Evolutionary conservation across 768 basidiomycete species (phyloP).

Genomic region (Termitomyces sp.): DNA sequence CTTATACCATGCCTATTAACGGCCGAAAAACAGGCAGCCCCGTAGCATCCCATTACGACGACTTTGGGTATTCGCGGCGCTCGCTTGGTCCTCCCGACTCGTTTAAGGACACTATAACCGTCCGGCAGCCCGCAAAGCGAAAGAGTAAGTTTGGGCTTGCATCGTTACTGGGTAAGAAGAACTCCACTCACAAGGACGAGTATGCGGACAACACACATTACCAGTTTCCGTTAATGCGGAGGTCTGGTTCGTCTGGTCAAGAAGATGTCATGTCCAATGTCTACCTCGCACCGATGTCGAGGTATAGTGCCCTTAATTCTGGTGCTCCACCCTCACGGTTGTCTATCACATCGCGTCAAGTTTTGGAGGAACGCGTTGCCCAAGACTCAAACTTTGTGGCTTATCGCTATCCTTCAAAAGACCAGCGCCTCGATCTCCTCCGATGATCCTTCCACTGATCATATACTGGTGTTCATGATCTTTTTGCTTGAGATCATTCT

Average conservation of each 20-base stretch:
- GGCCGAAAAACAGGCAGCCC: slow-evolving; percentile 31
- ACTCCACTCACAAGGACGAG: slow-evolving; percentile 30
- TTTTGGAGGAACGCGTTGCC: slow-evolving; percentile 76
- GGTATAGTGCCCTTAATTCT: slow-evolving; percentile 46
- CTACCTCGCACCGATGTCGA: slow-evolving; percentile 48
- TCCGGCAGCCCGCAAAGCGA: slow-evolving; percentile 44
- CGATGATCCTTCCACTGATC: slow-evolving; percentile 28
- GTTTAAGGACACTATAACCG: slow-evolving; percentile 24
- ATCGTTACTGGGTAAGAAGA: slow-evolving; percentile 61
- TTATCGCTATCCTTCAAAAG: slow-evolving; percentile 81
- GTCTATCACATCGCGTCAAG: slow-evolving; percentile 67
- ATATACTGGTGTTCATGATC: not conserved
- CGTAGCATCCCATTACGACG: slow-evolving; percentile 52
- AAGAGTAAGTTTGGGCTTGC: slow-evolving; percentile 73
- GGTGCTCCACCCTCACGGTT: slow-evolving; percentile 44
- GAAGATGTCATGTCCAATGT: slow-evolving; percentile 45
- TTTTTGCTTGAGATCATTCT: not conserved
- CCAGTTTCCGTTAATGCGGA: slow-evolving; percentile 46
- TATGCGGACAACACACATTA: slow-evolving; percentile 31
- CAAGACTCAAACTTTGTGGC: slow-evolving; percentile 84
- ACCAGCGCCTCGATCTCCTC: slow-evolving; percentile 64
- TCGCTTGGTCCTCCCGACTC: slow-evolving; percentile 49
- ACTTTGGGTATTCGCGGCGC: slow-evolving; percentile 68
- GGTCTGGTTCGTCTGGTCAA: slow-evolving; percentile 43
- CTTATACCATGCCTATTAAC: slow-evolving; percentile 47